Base-by-base conservation (phyloP, 305 asterid genomes). In the Ajuga reptans region DNA sequence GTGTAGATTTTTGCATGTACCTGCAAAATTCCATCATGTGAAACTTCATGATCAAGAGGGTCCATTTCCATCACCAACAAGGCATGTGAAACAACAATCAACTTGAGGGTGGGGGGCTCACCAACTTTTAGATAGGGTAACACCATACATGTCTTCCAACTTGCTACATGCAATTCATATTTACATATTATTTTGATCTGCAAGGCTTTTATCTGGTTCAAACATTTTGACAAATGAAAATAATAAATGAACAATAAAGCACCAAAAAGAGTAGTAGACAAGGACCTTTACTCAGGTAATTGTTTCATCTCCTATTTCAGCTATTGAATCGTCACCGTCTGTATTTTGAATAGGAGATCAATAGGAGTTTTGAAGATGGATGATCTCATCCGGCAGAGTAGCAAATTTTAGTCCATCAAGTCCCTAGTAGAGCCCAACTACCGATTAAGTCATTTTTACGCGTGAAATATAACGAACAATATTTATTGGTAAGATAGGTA, bases 101-200 rank as follows among this genome's bases (percentile, higher is more conserved):
- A 15, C 37, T 39, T 39, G 49, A 21, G 41, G 52, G 3, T 78
- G 37, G 74, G 72, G 79, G 79, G 72, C 75, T 54, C 78, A 67
- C 75, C 66, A 31, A 2, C 9, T 42, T n/a, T 47, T 9, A 21
- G 50, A 24, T 66, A 1, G 17, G 17, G 45, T 39, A 15, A 9
- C 52, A 15, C 37, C 9, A 39, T 43, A 42, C 11, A 12, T 21
- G 63, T 4, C 59, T 45, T 12, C 60, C 77, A 21, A 72, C 16
- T 67, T 52, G 74, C 53, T 6, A 9, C 15, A 39, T 43, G 36
- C 71, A 41, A 56, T 18, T 6, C 24, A 6, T 14, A 10, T 12
- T 42, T 50, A 15, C 43, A 34, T 18, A 29, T 70, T 57, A 36
- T 36, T 24, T 62, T 72, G 71, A 72, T 65, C 16, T 8, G 5